Evolutionary conservation across 352 stramenopile species (phyloP).

Genomic region (Globisporangium splendens): DNA sequence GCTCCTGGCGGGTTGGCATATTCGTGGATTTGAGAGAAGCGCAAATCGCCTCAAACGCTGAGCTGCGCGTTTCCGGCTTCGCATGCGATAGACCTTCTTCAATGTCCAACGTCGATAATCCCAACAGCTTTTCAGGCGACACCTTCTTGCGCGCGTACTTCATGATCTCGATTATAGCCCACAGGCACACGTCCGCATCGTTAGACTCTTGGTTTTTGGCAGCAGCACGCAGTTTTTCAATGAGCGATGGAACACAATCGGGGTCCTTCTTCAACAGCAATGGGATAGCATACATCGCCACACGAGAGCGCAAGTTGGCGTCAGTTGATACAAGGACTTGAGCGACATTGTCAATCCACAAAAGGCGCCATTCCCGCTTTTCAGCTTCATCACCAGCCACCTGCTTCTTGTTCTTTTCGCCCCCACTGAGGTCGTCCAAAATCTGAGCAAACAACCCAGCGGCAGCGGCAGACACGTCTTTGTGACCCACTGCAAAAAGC

Average conservation of each 20-base stretch:
- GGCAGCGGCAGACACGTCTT: slow-evolving; percentile 66
- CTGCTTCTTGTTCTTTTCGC: slow-evolving; percentile 12
- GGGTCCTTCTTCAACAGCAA: slow-evolving; percentile 71
- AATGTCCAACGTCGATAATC: slow-evolving; percentile 51
- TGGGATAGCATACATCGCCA: slow-evolving; percentile 76
- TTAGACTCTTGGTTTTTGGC: slow-evolving; percentile 12
- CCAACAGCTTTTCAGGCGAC: slow-evolving; percentile 50
- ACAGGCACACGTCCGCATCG: slow-evolving; percentile 45
- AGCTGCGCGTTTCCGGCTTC: slow-evolving; percentile 47
- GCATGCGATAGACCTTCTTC: slow-evolving; percentile 53
- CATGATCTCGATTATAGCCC: slow-evolving; percentile 73
- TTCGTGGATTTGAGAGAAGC: slow-evolving; percentile 78
- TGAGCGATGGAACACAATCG: slow-evolving; percentile 41
- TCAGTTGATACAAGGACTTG: slow-evolving; percentile 47
- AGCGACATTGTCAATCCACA: slow-evolving; percentile 62
- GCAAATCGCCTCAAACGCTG: slow-evolving; percentile 77
- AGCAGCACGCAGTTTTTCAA: slow-evolving; percentile 39
- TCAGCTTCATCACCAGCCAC: slow-evolving; percentile 2
- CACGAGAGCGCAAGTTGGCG: slow-evolving; percentile 44
- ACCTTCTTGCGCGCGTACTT: slow-evolving; percentile 78
- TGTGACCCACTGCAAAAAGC: slow-evolving; percentile 59
- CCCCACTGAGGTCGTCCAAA: slow-evolving; percentile 32
- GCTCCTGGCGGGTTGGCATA: slow-evolving; percentile 51
- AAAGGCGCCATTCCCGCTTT: slow-evolving; percentile 29
- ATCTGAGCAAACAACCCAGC: slow-evolving; percentile 71